Base-by-base conservation (phyloP, 257 asterid genomes). In the Nicotiana attenuata region DNA sequence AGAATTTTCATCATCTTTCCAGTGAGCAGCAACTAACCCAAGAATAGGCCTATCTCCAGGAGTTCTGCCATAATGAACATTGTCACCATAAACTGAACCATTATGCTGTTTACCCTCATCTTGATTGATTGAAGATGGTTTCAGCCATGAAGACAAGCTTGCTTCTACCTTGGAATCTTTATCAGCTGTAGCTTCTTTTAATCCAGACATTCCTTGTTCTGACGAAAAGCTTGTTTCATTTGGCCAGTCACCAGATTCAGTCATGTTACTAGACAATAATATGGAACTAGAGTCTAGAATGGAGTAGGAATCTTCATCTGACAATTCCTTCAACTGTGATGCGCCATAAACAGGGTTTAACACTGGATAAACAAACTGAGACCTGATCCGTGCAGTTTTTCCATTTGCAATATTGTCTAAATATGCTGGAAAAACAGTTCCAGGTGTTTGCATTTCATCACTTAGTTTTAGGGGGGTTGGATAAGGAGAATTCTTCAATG, bases 21-120 rank as follows among this genome's bases (percentile, higher is more conserved):
- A 95, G 73, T 95, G 98, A 67, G 97, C 97, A 57, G 98, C 97
- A 69, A 95, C 97, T 96, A 92, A 86, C 45, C 99, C 99, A 50
- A 95, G 87, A 82, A 95, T 95, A 80, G 99, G 99, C 89, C 97
- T 89, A 82, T 95, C 99, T 28, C 87, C 88, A 31, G 91, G 90
- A 82, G 88, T 88, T 88, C 82, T 85, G 77, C 81, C 87, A 68
- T 19, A 64, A 31, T 55, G 81, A 82, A 73, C 76, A 41, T 78
- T 84, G 80, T 85, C 86, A 68, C 77, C 82, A 59, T 38, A 29
- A 33, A 7, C 41, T 0, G 88, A 85, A 82, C 82, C 81, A 57
- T 41, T 63, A n/a, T 47, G 67, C 81, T 78, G 88, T 56, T 29
- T 85, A 52, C 57, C 76, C 75, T 64, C 86, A 26, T 85, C 90